These are phyloP conservation scores for Macadamia tetraphylla DNA, from an alignment of 164 flowering plant species.

Conservation along the genomic window DNA sequence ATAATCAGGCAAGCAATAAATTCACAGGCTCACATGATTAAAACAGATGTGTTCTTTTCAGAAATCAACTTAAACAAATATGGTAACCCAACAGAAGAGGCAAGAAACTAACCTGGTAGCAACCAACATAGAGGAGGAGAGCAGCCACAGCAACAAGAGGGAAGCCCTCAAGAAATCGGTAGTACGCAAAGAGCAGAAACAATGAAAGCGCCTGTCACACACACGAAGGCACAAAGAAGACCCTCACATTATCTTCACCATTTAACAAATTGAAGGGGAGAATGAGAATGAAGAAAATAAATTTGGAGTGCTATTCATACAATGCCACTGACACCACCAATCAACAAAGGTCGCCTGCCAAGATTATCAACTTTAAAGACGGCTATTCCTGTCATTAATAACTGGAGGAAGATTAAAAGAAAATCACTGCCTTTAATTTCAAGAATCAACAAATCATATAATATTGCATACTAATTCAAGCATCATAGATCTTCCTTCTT, in stretches of 20 bases:
- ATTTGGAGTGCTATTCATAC: slow-evolving; percentile 33
- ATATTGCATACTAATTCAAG: neutral
- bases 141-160: slow-evolving; percentile 80
- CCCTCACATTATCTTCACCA: neutral
- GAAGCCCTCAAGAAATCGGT: slow-evolving; percentile 65
- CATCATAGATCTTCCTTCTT: neutral
- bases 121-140: slow-evolving; percentile 83
- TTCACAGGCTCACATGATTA: no score
- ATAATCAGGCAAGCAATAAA: no score
- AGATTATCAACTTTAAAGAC: slow-evolving; percentile 87
- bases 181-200: slow-evolving; percentile 81
- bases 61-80: neutral
- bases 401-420: slow-evolving; percentile 36
- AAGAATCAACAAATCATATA: neutral
- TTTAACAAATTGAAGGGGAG: neutral
- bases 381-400: slow-evolving; percentile 86
- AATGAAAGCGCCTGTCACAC: slow-evolving; percentile 58
- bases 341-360: slow-evolving; percentile 82
- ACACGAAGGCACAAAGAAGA: slow-evolving; percentile 1
- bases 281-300: neutral
- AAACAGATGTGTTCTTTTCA: no score
- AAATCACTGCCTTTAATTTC: neutral
- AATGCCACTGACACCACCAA: slow-evolving; percentile 86
- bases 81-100: neutral
- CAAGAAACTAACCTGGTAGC: slow-evolving; percentile 60